Evolutionary conservation across 1,139 yeast species (phyloP), one percentile per base, ranked within the genome.

Genomic region (Candida labiduridarum): DNA sequence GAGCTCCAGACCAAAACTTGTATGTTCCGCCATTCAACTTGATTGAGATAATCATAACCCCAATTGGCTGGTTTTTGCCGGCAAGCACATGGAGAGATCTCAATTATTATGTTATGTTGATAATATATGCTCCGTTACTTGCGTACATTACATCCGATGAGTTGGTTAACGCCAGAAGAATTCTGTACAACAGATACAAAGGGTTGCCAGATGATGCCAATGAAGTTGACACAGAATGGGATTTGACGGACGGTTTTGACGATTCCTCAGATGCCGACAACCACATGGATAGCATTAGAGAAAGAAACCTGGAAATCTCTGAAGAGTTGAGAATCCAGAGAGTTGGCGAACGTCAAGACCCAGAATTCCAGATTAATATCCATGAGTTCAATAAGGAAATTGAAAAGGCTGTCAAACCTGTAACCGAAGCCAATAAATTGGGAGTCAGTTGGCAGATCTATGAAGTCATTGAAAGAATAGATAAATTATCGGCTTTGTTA

Each of bases 1-100:
- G 97, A 57, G 96, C 96, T 0, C 97, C 96, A 0, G 97, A 90
- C 68, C 85, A 84, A 52, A 85, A 87, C 60, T 88, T 89, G 43
- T 90, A 84, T 63, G 92, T 89, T 30, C 95, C 97, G 5, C 97
- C 97, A 7, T 76, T 89, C 55, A 90, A 90, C 63, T 65, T 90
- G 57, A 69, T 90, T 53, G 97, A 90, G 64, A 46, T 85, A 2
- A 46, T 77, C 2, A 63, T 85, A 11, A 49, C 59, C 36, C 80
- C 80, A 8, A 49, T 74, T 2, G 47, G 66, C 63, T 60, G 71
- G 65, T 27, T 72, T 10, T 35, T 68, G 15, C 59, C 69, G 29
- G 59, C 52, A 27, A 59, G 56, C 8, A 63, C 69, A 41, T 73
- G 65, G 63, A 66, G 66, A 45, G 55, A 59, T 2, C 42, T 85